phyloP scores from a whole-genome alignment of 306 rosid species.

The Acmispon strigosus region DNA sequence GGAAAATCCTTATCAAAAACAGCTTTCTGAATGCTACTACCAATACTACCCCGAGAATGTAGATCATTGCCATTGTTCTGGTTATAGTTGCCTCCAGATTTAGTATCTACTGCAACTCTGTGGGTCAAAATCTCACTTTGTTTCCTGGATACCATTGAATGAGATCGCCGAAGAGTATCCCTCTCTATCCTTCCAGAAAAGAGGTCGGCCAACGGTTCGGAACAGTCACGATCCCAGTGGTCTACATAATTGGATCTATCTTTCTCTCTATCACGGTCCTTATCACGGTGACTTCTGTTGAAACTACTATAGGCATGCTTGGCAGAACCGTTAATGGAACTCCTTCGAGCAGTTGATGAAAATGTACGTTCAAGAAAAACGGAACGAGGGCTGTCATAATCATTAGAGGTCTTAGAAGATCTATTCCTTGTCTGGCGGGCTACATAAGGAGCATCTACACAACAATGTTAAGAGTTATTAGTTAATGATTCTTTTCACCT shows the following conservation, averaged over 20 bases:
- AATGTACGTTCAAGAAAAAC: slow-evolving; percentile 74
- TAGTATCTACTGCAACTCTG: slow-evolving; percentile 48
- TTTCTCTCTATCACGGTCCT: slow-evolving; percentile 93
- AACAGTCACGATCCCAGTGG: slow-evolving; percentile 68
- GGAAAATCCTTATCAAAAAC: slow-evolving; percentile 96
- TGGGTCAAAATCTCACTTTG: slow-evolving; percentile 48
- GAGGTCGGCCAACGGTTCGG: slow-evolving; percentile 63
- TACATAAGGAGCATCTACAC: slow-evolving; percentile 54
- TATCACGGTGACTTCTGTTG: slow-evolving; percentile 86
- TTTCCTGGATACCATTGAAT: slow-evolving; percentile 80
- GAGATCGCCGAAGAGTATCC: slow-evolving; percentile 73
- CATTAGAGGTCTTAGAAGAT: slow-evolving; percentile 50
- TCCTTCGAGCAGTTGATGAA: slow-evolving; percentile 74
- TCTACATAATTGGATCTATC: slow-evolving; percentile 64
- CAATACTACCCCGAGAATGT: slow-evolving; percentile 49
- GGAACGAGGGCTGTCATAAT: slow-evolving; percentile 72
- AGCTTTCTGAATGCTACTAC: slow-evolving; percentile 59
- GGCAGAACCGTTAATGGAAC: slow-evolving; percentile 73
- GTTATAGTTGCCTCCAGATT: slow-evolving; percentile 40
- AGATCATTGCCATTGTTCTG: slow-evolving; percentile 50
- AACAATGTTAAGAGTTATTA: slow-evolving; percentile 10
- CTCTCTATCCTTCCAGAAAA: slow-evolving; percentile 65
- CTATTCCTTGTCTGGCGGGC: slow-evolving; percentile 58
- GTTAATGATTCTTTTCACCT: background rate
- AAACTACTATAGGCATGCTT: slow-evolving; percentile 97